These are phyloP conservation scores for Puccinia horiana DNA, from an alignment of 1,284 basidiomycete genomes.

Conservation along the genomic window DNA sequence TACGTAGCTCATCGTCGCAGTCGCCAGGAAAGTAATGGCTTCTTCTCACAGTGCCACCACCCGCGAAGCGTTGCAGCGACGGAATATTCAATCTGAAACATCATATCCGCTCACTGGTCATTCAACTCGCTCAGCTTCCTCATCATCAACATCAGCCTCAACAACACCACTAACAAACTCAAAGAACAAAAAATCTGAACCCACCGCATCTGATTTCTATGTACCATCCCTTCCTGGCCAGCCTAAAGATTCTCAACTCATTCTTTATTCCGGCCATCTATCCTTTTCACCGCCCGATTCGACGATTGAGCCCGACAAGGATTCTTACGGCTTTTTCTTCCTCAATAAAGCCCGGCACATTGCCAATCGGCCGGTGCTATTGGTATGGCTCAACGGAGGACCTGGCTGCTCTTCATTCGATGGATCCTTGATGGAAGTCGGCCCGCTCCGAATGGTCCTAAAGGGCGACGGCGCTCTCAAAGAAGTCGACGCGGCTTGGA, in stretches of 20 bases:
- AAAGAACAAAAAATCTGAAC: not conserved
- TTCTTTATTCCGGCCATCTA: conserved; percentile 57
- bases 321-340: conserved; percentile 80
- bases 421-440: conserved; percentile 95
- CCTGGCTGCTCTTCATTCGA: conserved; percentile 97
- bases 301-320: not conserved
- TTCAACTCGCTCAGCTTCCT: not conserved
- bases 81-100: not conserved
- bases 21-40: not conserved
- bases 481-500: conserved; percentile 87
- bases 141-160: not conserved
- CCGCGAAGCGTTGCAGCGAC: conserved; percentile 7
- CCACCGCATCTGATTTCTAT: conserved; percentile 32
- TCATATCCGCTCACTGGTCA: not conserved
- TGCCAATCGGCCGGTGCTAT: conserved; percentile 81
- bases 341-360: conserved; percentile 81
- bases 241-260: conserved; percentile 52
- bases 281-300: conserved; percentile 51
- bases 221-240: conserved; percentile 47
- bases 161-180: not conserved
- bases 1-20: not conserved
- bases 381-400: conserved; percentile 97
- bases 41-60: not conserved
- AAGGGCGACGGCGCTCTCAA: conserved; percentile 74
- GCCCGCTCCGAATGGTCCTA: conserved; percentile 68